Conservation (phyloP, 2,329 filamentous ascomycete genomes). For the Colletotrichum sp. region DNA sequence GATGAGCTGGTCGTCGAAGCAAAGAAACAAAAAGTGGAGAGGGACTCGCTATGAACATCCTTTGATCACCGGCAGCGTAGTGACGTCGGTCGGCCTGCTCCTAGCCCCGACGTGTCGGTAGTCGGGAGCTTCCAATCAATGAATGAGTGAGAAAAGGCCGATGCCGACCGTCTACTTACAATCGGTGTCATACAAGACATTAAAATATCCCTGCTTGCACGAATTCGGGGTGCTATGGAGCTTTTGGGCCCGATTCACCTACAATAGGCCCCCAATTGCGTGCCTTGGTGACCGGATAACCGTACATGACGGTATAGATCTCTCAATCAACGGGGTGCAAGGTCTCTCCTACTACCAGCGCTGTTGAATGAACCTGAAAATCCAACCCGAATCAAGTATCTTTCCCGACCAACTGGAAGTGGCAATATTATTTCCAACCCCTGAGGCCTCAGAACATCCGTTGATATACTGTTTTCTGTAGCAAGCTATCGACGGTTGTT, state of each 20-base stretch:
- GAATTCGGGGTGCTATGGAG: background rate
- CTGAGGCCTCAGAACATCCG: no score
- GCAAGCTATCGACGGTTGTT: no score
- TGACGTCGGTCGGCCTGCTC: background rate
- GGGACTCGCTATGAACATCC: background rate
- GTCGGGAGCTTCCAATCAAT: background rate
- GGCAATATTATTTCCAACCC: fast-evolving
- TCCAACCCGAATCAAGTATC: background rate
- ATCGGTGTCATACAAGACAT: background rate
- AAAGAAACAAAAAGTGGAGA: background rate
- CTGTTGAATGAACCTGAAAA: background rate
- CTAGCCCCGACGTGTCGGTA: fast-evolving
- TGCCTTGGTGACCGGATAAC: fast-evolving
- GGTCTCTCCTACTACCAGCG: background rate
- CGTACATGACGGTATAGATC: fast-evolving
- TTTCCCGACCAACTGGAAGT: fast-evolving
- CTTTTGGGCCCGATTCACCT: background rate
- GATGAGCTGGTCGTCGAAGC: background rate
- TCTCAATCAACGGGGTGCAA: fast-evolving
- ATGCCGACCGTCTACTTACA: background rate
- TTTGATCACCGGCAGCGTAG: background rate
- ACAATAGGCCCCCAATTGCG: background rate
- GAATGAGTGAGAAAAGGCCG: background rate
- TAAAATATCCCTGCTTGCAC: background rate
- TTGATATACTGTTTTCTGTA: no score